These are phyloP conservation scores for Arachnomyces sp. DNA, from an alignment of 2,329 filamentous ascomycete species.

Conservation along the genomic window DNA sequence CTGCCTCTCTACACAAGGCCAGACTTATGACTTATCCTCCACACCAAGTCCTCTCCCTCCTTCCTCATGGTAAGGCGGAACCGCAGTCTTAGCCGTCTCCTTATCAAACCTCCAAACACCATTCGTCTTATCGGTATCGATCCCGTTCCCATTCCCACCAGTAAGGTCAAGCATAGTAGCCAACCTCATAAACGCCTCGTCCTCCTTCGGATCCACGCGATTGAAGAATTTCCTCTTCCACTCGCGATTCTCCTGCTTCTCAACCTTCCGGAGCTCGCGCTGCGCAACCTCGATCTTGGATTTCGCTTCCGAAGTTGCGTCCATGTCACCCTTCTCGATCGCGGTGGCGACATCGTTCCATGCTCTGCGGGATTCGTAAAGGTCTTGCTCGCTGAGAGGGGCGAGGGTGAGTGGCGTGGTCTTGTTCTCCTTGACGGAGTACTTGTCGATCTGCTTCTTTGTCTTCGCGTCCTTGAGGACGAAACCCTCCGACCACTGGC, in stretches of 20 bases:
- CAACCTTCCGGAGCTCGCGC: conserved; percentile 63
- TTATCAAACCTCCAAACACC: conserved; percentile 63
- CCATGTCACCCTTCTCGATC: conserved; percentile 76
- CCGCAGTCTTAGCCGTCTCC: conserved; percentile 38
- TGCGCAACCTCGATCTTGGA: conserved; percentile 84
- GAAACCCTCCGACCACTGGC: conserved; percentile 84
- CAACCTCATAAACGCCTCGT: conserved; percentile 35
- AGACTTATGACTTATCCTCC: neutral
- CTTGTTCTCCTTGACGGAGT: conserved; percentile 49
- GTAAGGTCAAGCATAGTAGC: conserved; percentile 33
- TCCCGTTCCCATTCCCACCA: conserved; percentile 25
- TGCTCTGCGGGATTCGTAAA: conserved; percentile 77
- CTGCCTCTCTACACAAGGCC: no score
- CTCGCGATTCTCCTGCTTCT: conserved; percentile 62
- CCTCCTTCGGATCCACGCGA: conserved; percentile 25
- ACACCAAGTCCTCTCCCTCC: conserved; percentile 33
- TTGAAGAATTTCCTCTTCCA: conserved; percentile 85
- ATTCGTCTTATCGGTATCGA: conserved; percentile 58
- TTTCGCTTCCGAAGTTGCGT: conserved; percentile 69
- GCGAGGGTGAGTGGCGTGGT: conserved; percentile 63
- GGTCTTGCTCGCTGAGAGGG: conserved; percentile 69
- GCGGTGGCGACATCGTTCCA: conserved; percentile 79
- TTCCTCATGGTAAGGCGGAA: conserved; percentile 35
- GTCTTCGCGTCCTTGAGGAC: conserved; percentile 62
- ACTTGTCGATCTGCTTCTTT: conserved; percentile 46